Conservation (phyloP, 2,329 filamentous ascomycete species). For the Dothideomycetes sp. region DNA sequence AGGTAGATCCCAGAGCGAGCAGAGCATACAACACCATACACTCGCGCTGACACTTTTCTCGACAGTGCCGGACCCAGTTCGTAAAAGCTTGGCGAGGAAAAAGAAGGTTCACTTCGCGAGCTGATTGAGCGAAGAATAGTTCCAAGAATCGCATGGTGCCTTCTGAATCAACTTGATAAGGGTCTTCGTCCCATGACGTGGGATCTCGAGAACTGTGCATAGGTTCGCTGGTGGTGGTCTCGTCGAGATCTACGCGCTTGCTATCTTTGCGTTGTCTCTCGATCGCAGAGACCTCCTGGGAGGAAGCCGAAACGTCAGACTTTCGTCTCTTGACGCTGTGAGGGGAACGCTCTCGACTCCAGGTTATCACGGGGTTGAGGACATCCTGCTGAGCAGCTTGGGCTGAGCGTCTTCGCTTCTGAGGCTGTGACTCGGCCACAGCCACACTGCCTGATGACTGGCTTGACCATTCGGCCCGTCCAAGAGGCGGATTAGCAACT, state of each 20-base stretch:
- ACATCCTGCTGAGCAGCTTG: conserved; percentile 13
- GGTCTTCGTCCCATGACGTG: conserved; percentile 42
- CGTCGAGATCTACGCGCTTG: conserved; percentile 9
- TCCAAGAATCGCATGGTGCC: conserved; percentile 44
- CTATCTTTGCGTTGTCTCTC: conserved; percentile 13
- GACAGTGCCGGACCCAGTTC: conserved; percentile 45
- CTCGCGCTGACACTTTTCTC: conserved; percentile 32
- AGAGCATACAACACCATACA: conserved; percentile 53
- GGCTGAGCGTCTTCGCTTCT: conserved; percentile 11
- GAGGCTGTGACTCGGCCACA: conserved; percentile 1
- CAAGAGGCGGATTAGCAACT: background rate
- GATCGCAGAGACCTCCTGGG: background rate
- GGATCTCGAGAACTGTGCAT: conserved; percentile 24
- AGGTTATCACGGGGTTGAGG: conserved; percentile 12
- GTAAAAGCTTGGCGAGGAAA: conserved; percentile 47
- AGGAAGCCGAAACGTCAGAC: conserved; percentile 6
- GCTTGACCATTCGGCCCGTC: conserved; percentile 6
- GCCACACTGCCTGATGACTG: conserved; percentile 6
- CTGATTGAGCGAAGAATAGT: conserved; percentile 49
- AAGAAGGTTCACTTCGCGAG: conserved; percentile 46
- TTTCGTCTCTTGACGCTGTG: conserved; percentile 7
- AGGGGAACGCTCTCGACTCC: background rate
- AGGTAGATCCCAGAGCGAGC: conserved; percentile 49
- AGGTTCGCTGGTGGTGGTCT: conserved; percentile 19
- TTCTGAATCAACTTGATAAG: conserved; percentile 42